phyloP scores from a whole-genome alignment of 192 early-diverging fungal genomes.

The Radiomyces spectabilis region DNA sequence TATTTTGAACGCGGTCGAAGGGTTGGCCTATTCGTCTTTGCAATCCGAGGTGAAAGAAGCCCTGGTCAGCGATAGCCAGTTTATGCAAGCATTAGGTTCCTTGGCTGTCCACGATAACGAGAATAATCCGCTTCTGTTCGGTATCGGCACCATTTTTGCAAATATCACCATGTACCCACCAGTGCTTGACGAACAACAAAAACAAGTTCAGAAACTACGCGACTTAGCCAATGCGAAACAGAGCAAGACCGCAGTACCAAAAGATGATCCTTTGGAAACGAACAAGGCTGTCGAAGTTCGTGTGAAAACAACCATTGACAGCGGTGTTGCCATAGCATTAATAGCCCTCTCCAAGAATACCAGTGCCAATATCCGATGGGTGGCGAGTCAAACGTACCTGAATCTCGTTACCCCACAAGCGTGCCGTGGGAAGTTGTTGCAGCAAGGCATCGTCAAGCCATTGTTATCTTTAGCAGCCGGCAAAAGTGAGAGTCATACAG shows the following conservation, averaged over 20 bases:
- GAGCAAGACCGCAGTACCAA: not conserved
- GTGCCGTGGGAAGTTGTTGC: constrained; percentile 69
- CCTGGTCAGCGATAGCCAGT: constrained; percentile 44
- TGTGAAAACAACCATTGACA: constrained; percentile 41
- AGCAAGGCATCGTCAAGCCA: constrained; percentile 69
- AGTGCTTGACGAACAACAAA: constrained; percentile 69
- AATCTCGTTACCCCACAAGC: constrained; percentile 64
- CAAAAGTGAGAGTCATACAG: constrained; percentile 56
- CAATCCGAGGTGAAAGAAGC: constrained; percentile 62
- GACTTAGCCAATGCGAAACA: constrained; percentile 19
- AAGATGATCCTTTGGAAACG: constrained; percentile 48
- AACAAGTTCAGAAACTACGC: constrained; percentile 67
- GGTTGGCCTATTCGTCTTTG: constrained; percentile 75
- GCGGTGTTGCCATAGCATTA: constrained; percentile 49
- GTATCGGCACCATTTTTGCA: constrained; percentile 61
- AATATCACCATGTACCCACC: constrained; percentile 70
- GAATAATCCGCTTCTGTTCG: constrained; percentile 54
- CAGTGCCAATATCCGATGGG: constrained; percentile 54
- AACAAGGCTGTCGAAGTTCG: constrained; percentile 58
- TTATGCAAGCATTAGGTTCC: constrained; percentile 53
- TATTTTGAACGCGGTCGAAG: constrained; percentile 60
- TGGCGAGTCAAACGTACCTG: constrained; percentile 57
- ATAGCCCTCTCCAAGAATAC: constrained; percentile 41
- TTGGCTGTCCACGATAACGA: constrained; percentile 37
- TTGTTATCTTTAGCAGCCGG: constrained; percentile 42